phyloP scores from a whole-genome alignment of 495 filamentous ascomycete genomes.

The Neurospora sp. region DNA sequence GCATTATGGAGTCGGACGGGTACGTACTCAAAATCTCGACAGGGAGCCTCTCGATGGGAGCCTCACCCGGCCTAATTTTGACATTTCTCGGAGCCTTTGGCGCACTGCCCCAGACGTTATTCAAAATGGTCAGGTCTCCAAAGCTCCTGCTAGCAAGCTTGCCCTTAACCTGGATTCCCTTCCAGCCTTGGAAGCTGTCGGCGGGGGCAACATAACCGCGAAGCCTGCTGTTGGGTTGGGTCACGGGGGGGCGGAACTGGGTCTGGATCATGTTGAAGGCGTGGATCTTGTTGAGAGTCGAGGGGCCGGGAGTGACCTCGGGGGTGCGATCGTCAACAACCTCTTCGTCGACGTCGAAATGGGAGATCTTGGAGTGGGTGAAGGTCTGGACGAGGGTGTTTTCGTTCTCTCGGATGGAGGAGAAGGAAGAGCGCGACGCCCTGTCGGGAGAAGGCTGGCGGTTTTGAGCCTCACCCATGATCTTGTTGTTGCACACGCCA shows the following conservation, averaged over 20 bases:
- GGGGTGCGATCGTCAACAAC: constrained; percentile 30
- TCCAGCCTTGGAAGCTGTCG: constrained; percentile 63
- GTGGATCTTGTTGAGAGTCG: neutral
- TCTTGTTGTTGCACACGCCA: neutral
- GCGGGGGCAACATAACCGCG: constrained; percentile 60
- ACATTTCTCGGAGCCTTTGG: constrained; percentile 16
- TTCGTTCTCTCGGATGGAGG: constrained; percentile 45
- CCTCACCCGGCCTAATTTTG: constrained; percentile 26
- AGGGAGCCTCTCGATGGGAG: constrained; percentile 57
- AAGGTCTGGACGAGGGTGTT: constrained; percentile 58
- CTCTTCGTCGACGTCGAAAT: constrained; percentile 33
- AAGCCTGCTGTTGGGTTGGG: constrained; percentile 35
- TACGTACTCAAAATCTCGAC: constrained; percentile 63
- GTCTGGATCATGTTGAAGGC: constrained; percentile 33
- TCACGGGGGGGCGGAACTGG: constrained; percentile 37
- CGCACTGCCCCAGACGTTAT: constrained; percentile 44
- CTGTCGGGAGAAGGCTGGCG: constrained; percentile 24
- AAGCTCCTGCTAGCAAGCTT: constrained; percentile 63
- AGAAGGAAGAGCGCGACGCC: constrained; percentile 42
- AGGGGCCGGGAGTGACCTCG: constrained; percentile 7
- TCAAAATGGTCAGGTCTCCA: constrained; percentile 52
- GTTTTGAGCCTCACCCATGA: neutral
- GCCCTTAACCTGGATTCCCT: constrained; percentile 55
- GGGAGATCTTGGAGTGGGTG: constrained; percentile 53
- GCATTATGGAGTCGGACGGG: neutral